Evolutionary conservation across 805 yeast species (phyloP).

Genomic region (Candida awuae): DNA sequence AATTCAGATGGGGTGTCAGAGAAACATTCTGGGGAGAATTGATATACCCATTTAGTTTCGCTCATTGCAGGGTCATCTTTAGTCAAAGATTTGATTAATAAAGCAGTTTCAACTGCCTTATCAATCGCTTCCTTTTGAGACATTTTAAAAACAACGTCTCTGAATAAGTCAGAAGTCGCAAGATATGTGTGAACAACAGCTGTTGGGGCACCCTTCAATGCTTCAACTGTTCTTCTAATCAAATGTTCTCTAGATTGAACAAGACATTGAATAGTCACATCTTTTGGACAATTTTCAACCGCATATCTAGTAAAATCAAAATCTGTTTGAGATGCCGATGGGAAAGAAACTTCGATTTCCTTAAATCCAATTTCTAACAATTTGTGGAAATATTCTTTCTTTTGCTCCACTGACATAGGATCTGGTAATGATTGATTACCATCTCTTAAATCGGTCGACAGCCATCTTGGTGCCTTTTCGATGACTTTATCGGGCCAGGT

Average conservation of each 20-base stretch:
- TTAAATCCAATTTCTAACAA: constrained; percentile 67
- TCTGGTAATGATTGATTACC: constrained; percentile 79
- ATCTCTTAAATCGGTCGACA: constrained; percentile 71
- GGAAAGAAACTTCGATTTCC: constrained; percentile 75
- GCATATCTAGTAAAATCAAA: constrained; percentile 77
- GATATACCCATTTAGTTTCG: constrained; percentile 62
- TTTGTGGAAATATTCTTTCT: constrained; percentile 67
- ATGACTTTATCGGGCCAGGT: constrained; percentile 64
- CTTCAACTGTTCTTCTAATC: constrained; percentile 65
- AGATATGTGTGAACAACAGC: constrained; percentile 68
- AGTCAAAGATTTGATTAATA: constrained; percentile 58
- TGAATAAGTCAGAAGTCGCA: constrained; percentile 68
- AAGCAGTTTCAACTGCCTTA: constrained; percentile 65
- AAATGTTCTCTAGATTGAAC: constrained; percentile 73
- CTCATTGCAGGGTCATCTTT: constrained; percentile 63
- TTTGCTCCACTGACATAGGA: constrained; percentile 71
- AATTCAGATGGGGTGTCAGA: constrained; percentile 67
- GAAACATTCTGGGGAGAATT: constrained; percentile 74
- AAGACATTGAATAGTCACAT: constrained; percentile 63
- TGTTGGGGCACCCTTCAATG: constrained; percentile 62
- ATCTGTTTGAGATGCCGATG: constrained; percentile 76
- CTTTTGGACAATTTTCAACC: constrained; percentile 70
- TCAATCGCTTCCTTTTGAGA: constrained; percentile 57
- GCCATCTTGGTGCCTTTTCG: constrained; percentile 72
- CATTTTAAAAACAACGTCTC: constrained; percentile 72